These are phyloP conservation scores for Apium graveolens DNA, from an alignment of 129 eudicot species.

Conservation along the genomic window DNA sequence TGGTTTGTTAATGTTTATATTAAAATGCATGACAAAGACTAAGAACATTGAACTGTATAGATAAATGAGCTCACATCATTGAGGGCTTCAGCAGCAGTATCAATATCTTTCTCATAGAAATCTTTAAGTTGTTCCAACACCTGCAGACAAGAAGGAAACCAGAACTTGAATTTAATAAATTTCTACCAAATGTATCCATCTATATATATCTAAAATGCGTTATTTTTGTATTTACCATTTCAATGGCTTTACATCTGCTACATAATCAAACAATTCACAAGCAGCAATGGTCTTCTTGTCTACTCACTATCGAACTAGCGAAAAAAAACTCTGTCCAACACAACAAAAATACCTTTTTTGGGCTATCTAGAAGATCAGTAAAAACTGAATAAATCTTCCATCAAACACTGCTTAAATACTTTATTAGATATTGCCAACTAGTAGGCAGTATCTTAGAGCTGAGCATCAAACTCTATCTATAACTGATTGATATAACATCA, in stretches of 20 bases:
- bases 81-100: slow-evolving; percentile 89
- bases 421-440: slow-evolving; percentile 2
- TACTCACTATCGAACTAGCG: background rate
- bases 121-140: slow-evolving; percentile 73
- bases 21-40: background rate
- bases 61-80: slow-evolving; percentile 63
- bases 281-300: background rate
- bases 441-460: slow-evolving; percentile 1
- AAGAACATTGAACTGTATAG: background rate
- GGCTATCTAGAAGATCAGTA: background rate
- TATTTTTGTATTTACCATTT: too few relatives aligned
- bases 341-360: background rate
- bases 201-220: too few relatives aligned
- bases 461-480: background rate
- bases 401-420: background rate
- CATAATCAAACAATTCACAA: too few relatives aligned
- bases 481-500: background rate
- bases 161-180: background rate
- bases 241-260: background rate
- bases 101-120: slow-evolving; percentile 72
- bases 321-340: background rate
- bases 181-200: background rate
- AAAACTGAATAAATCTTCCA: background rate
- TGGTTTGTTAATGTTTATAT: background rate
- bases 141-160: slow-evolving; percentile 20